phyloP scores from a whole-genome alignment of 192 early-diverging fungal genomes.

The Coemansia sp. region DNA sequence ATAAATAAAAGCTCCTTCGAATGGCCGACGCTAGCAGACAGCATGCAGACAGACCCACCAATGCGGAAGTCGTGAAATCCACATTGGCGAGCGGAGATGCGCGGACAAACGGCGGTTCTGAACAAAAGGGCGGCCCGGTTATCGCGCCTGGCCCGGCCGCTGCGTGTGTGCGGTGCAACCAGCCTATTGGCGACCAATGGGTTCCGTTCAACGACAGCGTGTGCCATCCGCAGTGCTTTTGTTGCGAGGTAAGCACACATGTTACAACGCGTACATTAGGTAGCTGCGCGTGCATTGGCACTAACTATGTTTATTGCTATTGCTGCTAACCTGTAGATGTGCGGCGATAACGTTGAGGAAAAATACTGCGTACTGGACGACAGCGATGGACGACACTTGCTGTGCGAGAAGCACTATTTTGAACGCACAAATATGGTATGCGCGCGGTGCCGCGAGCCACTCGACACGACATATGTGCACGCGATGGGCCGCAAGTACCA shows the following conservation, averaged over 20 bases:
- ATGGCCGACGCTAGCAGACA: conserved; percentile 29
- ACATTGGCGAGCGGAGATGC: background rate
- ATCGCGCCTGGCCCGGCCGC: conserved; percentile 30
- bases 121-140: conserved; percentile 21
- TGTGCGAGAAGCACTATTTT: conserved; percentile 47
- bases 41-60: conserved; percentile 9
- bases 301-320: background rate
- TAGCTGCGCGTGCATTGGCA: background rate
- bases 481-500: conserved; percentile 94
- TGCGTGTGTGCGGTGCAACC: conserved; percentile 67
- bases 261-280: background rate
- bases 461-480: conserved; percentile 89
- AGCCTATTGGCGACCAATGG: conserved; percentile 80
- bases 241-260: conserved; percentile 78
- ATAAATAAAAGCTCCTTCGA: conserved; percentile 4
- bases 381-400: conserved; percentile 37
- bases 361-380: conserved; percentile 41
- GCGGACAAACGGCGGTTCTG: conserved; percentile 7
- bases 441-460: conserved; percentile 78
- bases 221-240: conserved; percentile 95
- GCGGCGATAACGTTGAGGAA: conserved; percentile 41
- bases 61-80: background rate
- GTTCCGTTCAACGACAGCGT: conserved; percentile 80
- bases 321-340: conserved; percentile 24
- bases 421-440: conserved; percentile 53